A percentile compares a stretch with the other conserved stretches of the same genome.
Evolutionary conservation across 495 filamentous ascomycete species (phyloP).

Genomic region (Trichocladium antarcticum): DNA sequence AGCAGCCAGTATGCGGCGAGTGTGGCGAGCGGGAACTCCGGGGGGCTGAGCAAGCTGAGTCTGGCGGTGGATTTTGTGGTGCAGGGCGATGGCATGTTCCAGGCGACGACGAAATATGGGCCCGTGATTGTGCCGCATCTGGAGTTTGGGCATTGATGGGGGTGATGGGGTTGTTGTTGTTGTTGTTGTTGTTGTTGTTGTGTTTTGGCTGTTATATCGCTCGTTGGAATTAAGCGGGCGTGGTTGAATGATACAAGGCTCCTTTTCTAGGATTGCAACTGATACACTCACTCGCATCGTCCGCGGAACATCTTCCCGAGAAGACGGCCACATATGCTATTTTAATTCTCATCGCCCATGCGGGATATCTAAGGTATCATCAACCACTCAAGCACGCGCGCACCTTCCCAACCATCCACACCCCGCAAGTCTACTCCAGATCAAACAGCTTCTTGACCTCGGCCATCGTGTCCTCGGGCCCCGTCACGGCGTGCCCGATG

Average conservation of each 20-base stretch:
- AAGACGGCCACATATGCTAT: no score
- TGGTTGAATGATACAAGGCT: constrained; percentile 1
- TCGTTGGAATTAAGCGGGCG: background rate
- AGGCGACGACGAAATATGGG: constrained; percentile 83
- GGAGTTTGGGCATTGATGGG: constrained; percentile 57
- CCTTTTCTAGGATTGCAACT: no score
- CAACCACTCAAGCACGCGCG: background rate
- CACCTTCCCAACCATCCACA: background rate
- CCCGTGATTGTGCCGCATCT: constrained; percentile 90
- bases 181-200: background rate
- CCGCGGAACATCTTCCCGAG: no score
- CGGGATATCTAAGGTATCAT: background rate
- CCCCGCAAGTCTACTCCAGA: constrained; percentile 38
- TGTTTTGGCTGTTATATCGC: constrained; percentile 4
- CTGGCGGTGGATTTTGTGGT: constrained; percentile 95
- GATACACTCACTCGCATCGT: no score
- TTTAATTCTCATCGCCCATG: no score
- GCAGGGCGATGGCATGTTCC: constrained; percentile 73
- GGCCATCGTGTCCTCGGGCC: constrained; percentile 68
- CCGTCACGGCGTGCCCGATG: constrained; percentile 69
- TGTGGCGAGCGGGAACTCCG: constrained; percentile 17
- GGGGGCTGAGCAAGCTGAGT: constrained; percentile 57
- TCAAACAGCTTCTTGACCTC: constrained; percentile 70
- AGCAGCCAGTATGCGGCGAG: constrained; percentile 24
- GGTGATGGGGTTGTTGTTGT: background rate